These are phyloP conservation scores for Hortaea werneckii DNA, from an alignment of 2,329 filamentous ascomycete genomes.

Conservation along the genomic window DNA sequence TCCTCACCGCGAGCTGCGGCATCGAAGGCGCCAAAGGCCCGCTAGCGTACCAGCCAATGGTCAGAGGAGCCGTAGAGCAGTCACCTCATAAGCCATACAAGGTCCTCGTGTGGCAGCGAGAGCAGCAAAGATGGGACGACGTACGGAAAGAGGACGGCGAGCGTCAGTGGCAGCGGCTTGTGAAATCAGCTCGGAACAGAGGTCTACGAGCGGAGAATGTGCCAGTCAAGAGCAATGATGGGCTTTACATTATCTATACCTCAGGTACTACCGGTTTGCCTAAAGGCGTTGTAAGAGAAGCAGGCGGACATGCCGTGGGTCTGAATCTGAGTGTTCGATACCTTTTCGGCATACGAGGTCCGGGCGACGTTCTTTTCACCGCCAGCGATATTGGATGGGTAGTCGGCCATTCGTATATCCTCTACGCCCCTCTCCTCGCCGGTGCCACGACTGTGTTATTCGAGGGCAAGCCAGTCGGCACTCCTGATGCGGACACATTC, in stretches of 20 bases:
- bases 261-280: constrained; percentile 62
- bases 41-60: constrained; percentile 64
- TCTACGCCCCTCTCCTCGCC: constrained; percentile 76
- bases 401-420: constrained; percentile 75
- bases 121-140: constrained; percentile 63
- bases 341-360: constrained; percentile 70
- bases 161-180: constrained; percentile 67
- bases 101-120: constrained; percentile 75
- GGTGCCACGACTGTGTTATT: constrained; percentile 82
- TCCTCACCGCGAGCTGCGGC: constrained; percentile 85
- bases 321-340: constrained; percentile 74
- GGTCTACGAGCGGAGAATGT: constrained; percentile 64
- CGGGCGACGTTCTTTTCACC: constrained; percentile 71
- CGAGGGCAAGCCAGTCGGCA: constrained; percentile 89
- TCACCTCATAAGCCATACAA: constrained; percentile 61
- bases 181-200: constrained; percentile 58
- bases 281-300: constrained; percentile 74
- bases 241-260: constrained; percentile 85
- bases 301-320: constrained; percentile 78
- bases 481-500: constrained; percentile 75
- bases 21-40: constrained; percentile 79
- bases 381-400: constrained; percentile 90
- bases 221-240: constrained; percentile 65
- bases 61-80: constrained; percentile 60
- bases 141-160: constrained; percentile 58